phyloP scores from a whole-genome alignment of 768 basidiomycete genomes.

The Boletus fagicola region DNA sequence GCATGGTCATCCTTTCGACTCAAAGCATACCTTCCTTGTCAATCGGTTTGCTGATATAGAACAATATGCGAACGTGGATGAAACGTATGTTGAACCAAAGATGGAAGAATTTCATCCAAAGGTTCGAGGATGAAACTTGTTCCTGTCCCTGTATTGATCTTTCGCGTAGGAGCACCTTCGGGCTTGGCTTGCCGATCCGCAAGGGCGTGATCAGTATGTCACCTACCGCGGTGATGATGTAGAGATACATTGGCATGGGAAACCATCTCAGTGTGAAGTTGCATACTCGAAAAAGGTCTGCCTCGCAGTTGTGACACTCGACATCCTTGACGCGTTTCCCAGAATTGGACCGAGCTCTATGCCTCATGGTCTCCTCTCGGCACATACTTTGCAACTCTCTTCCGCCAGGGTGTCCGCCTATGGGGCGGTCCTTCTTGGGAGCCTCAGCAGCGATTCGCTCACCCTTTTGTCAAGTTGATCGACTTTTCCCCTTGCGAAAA shows the following conservation, averaged over 20 bases:
- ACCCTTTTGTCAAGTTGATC: conserved; percentile 91
- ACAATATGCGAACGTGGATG: conserved; percentile 71
- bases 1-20: conserved; percentile 82
- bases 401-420: conserved; percentile 91
- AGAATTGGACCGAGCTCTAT: conserved; percentile 98
- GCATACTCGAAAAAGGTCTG: conserved; percentile 74
- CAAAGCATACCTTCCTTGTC: conserved; percentile 79
- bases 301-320: neutral
- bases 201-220: conserved; percentile 94
- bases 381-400: conserved; percentile 91
- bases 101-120: conserved; percentile 71
- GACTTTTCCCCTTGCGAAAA: conserved; percentile 98
- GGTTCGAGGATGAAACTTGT: conserved; percentile 39
- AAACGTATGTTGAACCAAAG: conserved; percentile 74
- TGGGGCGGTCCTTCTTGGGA: conserved; percentile 95
- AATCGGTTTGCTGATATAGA: conserved; percentile 92
- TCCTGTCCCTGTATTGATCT: conserved; percentile 6
- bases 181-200: conserved; percentile 90
- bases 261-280: conserved; percentile 80
- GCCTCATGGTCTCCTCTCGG: conserved; percentile 96
- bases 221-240: conserved; percentile 93
- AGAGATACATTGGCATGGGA: conserved; percentile 89
- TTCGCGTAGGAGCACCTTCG: conserved; percentile 81
- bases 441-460: conserved; percentile 86
- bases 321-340: conserved; percentile 14